Evolutionary conservation across 306 rosid genomes (phyloP).

Genomic region (Neltuma alba): DNA sequence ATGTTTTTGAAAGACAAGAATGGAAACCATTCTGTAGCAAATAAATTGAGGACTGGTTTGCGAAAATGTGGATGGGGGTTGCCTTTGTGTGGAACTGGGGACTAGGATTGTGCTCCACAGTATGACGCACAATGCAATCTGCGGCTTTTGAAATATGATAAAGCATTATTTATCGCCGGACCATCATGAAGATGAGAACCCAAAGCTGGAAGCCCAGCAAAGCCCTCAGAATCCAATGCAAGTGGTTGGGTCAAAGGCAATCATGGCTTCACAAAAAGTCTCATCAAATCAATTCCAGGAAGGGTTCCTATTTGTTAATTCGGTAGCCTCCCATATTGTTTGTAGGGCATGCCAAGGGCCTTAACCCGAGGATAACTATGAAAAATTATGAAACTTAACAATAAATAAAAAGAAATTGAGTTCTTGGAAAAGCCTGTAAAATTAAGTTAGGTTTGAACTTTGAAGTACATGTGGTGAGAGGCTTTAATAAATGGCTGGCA

Average conservation of each 20-base stretch:
- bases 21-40: no score
- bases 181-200: background rate
- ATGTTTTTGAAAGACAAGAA: background rate
- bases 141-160: background rate
- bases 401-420: no score
- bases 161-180: background rate
- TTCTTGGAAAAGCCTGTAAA: background rate
- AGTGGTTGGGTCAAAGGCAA: slow-evolving; percentile 11
- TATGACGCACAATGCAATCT: background rate
- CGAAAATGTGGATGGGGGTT: no score
- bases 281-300: background rate
- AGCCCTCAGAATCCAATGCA: slow-evolving; percentile 6
- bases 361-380: background rate
- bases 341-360: background rate
- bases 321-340: background rate
- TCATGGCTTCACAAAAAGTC: no score
- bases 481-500: background rate
- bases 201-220: background rate
- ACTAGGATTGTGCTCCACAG: background rate
- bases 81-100: background rate
- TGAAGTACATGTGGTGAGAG: background rate
- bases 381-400: no score
- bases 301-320: background rate
- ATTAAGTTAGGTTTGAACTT: background rate
- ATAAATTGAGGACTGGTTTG: no score